Base-by-base conservation (phyloP, 371 early-diverging fungal species). In the Mortierella sp. region DNA sequence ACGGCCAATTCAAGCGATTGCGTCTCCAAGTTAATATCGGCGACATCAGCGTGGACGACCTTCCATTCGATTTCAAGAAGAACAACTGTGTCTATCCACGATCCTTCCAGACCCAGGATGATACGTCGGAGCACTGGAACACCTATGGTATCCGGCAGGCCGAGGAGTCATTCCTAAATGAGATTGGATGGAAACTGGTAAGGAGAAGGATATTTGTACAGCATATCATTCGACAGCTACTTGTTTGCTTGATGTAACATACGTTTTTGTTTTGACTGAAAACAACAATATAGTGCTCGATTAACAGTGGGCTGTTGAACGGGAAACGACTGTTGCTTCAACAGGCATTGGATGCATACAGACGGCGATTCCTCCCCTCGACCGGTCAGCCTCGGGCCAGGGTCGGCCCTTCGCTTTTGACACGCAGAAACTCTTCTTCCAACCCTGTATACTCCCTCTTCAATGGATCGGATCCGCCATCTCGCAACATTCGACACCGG, bases 141-240 rank as follows among this genome's bases (percentile, higher is more conserved):
- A 52, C 68, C 9, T 28, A 52, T 48, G 76, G 82, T 26, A 75
- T 80, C 38, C 57, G 80, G 4, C 87, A 82, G n/a, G 75, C 82
- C 1, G 87, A 86, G 19, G 87, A 86, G 38, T 74, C 78, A 1
- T 82, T 78, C 48, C 42, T 86, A 74, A 86, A 86, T 24, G 87
- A 86, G 24, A 72, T 86, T 63, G 87, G 82, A 26, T 86, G 87
- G 87, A 86, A 80, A 24, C 57, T 86, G 70, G 87, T 82, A 86
- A 73, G 86, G 7, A 4, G 13, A 9, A 13, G 4, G 5, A 0
- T 42, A 34, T 48, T 7, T 71, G 42, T 1, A 3, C 19, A 8
- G 14, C 24, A 50, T 14, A 14, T 24, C 14, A 16, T 38, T 2
- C 13, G 14, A 28, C 38, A 26, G 31, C 10, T 34, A 11, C 24